These are phyloP conservation scores for Argentina anserina DNA, from an alignment of 306 rosid species.

Conservation along the genomic window DNA sequence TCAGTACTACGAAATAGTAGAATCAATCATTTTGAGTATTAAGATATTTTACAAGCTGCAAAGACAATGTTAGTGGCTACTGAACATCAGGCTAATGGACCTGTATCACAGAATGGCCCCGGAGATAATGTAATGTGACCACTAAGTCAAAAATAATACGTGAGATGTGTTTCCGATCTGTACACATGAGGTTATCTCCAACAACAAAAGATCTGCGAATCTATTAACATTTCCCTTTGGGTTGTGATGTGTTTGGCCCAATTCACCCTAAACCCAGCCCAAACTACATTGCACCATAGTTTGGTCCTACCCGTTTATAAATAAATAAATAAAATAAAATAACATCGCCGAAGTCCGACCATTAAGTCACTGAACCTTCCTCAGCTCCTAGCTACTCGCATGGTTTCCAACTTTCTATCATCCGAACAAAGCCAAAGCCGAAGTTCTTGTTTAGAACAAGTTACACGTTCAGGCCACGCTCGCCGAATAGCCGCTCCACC, in stretches of 20 bases:
- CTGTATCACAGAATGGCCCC: neutral
- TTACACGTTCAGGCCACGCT: neutral
- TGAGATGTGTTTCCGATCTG: neutral
- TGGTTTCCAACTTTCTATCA: neutral
- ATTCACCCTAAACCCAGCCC: no score
- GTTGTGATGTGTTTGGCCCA: no score
- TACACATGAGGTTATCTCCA: neutral
- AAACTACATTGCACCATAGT: no score
- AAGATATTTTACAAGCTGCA: no score
- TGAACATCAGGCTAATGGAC: neutral
- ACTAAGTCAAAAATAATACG: neutral
- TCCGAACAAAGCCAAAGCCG: neutral
- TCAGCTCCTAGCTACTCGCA: neutral
- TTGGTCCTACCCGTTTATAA: no score
- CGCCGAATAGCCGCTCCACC: neutral
- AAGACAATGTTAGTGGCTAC: neutral
- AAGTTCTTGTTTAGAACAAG: neutral
- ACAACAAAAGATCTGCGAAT: no score
- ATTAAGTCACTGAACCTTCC: neutral
- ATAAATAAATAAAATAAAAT: no score
- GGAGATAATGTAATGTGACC: no score
- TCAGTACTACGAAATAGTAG: no score
- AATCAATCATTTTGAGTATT: no score
- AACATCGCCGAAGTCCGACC: no score
- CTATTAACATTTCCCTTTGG: no score